Evolutionary conservation across 2,329 filamentous ascomycete species (phyloP).

Genomic region (Claviceps africana): DNA sequence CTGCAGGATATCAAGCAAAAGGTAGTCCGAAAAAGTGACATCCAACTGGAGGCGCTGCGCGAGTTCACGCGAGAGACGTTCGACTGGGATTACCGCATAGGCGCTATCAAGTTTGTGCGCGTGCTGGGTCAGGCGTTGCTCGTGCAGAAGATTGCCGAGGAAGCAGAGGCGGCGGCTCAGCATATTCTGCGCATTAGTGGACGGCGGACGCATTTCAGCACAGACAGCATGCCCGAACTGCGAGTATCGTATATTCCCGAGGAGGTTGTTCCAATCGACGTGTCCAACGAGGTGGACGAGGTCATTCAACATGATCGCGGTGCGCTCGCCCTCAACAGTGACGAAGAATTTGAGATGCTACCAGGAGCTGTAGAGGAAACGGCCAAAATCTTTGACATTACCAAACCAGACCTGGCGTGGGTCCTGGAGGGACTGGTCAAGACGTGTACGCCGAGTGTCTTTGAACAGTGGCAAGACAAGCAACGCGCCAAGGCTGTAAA

Average conservation of each 20-base stretch:
- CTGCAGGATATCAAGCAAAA: conserved; percentile 15
- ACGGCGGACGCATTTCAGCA: conserved; percentile 55
- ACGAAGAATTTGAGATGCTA: conserved; percentile 44
- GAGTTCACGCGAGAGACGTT: conserved; percentile 67
- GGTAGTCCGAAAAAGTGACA: conserved; percentile 11
- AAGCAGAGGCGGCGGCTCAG: conserved; percentile 17
- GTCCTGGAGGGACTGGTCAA: conserved; percentile 22
- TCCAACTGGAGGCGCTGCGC: conserved; percentile 41
- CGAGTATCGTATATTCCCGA: conserved; percentile 65
- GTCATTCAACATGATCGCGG: conserved; percentile 35
- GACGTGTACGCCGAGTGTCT: conserved; percentile 11
- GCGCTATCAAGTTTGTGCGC: conserved; percentile 73
- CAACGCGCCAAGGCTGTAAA: conserved; percentile 10
- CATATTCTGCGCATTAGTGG: conserved; percentile 55
- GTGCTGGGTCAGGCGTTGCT: conserved; percentile 67
- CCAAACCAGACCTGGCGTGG: conserved; percentile 38
- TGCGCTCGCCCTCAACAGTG: conserved; percentile 47
- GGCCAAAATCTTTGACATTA: conserved; percentile 46
- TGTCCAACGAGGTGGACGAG: conserved; percentile 57
- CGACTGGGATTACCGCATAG: conserved; percentile 67
- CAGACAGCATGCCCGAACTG: conserved; percentile 62
- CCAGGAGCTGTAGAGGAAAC: conserved; percentile 14
- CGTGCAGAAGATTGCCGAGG: conserved; percentile 35
- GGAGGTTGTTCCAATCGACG: conserved; percentile 62
- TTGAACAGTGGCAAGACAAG: conserved; percentile 16